Evolutionary conservation across 2,329 filamentous ascomycete genomes (phyloP), one percentile per base, ranked within the genome.

Genomic region (Elsinoe fawcettii): DNA sequence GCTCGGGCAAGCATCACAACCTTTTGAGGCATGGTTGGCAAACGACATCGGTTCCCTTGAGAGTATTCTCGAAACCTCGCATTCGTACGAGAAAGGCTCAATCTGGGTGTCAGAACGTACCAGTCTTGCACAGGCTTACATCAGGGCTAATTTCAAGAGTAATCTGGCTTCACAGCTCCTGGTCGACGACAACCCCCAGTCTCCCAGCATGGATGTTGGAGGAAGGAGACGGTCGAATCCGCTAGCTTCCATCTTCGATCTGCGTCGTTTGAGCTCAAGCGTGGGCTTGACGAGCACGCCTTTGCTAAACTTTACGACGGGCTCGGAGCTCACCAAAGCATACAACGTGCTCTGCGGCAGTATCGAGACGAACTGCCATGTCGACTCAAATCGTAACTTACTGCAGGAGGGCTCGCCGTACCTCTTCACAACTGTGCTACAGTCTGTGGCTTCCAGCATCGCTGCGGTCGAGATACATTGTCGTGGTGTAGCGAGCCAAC

Each of bases 381-480:
- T 53, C 18, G 49, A 53, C 14, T 8, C 25, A 3, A 23, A 39
- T 36, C 16, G 32, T n/a, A 53, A 53, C 16, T 11, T 53, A 5
- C 32, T 53, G 2, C 30, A 30, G 18, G 37, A 56, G 58, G 74
- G 76, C 1, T 69, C 77, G 59, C 75, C 75, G 58, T 84, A 87
- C 64, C 79, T 80, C 1, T 71, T 90, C 9, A 80, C 84, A 12
- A 78, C 79, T 58, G 18, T 56, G 2, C 41, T 56, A 18, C 54
- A 56, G n/a, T 46, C 41, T 66, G 25, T 69, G 62, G 37, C 63
- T 1, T 90, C 85, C 68, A 92, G 91, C 0, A 90, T 99, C 59
- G 86, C 90, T 7, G 85, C 90, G 0, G 84, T 88, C 3, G 93
- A 99, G 72, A 96, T 97, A 62, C 86, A 91, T 61, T 90, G 96